Percentiles rank a stretch among this genome's conserved stretches.
Evolutionary conservation across 139 green algal species (phyloP).

Genomic region (Chlorella sorokiniana): DNA sequence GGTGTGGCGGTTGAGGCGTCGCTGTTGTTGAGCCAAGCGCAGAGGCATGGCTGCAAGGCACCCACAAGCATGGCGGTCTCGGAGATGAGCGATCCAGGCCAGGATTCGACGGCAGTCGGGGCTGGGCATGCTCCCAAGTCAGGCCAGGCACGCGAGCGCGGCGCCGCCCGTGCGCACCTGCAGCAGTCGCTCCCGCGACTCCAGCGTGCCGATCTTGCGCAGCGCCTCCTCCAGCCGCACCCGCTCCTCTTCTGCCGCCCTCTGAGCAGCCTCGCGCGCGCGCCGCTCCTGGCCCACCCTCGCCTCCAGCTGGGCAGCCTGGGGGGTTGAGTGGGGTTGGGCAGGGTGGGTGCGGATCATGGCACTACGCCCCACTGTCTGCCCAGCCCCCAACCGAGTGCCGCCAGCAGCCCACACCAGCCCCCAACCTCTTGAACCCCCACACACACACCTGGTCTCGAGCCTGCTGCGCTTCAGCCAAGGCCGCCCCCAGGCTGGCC

Average conservation of each 20-base stretch:
- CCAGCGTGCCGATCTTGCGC: neutral
- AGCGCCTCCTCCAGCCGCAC: neutral
- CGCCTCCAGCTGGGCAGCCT: neutral
- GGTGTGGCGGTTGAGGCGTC: neutral
- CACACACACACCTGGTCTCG: no score
- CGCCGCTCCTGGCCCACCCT: neutral
- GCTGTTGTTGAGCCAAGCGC: neutral
- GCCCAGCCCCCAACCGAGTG: no score
- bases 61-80: neutral
- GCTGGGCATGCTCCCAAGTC: neutral
- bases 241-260: neutral
- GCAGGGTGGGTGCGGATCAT: no score
- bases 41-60: neutral
- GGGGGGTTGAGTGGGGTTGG: no score
- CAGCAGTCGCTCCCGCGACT: slow-evolving; percentile 2
- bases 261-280: neutral
- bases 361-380: no score
- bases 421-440: no score
- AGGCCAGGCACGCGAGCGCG: neutral
- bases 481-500: no score
- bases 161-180: neutral
- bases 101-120: no score
- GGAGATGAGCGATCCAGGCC: no score
- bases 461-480: no score
- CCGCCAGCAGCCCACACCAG: no score